A percentile compares a stretch with the other conserved stretches of the same genome.
Evolutionary conservation across 2,329 filamentous ascomycete genomes (phyloP).

Genomic region (Penicillium sp.): DNA sequence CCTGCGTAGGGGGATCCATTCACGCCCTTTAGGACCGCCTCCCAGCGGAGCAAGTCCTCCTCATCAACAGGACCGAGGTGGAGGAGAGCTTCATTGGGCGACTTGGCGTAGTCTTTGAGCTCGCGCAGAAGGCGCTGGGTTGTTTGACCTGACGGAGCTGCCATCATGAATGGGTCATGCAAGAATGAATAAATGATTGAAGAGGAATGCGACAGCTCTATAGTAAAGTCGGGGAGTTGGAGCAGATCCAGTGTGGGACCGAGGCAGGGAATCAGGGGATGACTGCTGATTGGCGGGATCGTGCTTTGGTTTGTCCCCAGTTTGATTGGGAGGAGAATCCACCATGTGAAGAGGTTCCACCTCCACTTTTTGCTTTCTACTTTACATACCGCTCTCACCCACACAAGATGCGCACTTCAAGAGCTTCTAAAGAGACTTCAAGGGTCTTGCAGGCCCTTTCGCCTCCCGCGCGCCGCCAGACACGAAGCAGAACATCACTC

Average conservation of each 20-base stretch:
- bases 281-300: neutral
- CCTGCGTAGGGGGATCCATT: conserved; percentile 62
- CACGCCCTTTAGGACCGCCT: conserved; percentile 61
- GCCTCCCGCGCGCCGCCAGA: conserved; percentile 43
- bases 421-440: conserved; percentile 59
- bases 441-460: conserved; percentile 55
- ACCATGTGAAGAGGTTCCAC: conserved; percentile 16
- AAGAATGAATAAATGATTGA: conserved; percentile 6
- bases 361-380: neutral
- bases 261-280: conserved; percentile 19
- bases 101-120: conserved; percentile 57
- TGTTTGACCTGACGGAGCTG: conserved; percentile 34
- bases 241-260: conserved; percentile 7
- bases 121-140: conserved; percentile 63
- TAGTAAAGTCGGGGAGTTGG: conserved; percentile 7
- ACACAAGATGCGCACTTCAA: conserved; percentile 57
- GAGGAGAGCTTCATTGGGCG: conserved; percentile 57
- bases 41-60: conserved; percentile 59
- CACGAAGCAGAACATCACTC: conserved; percentile 38
- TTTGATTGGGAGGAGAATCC: conserved; percentile 3
- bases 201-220: neutral
- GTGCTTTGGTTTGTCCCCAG: conserved; percentile 6
- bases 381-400: neutral
- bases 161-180: conserved; percentile 15
- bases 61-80: conserved; percentile 59